Conservation (phyloP, 2,329 filamentous ascomycete genomes). For the Amauroascus niger region DNA sequence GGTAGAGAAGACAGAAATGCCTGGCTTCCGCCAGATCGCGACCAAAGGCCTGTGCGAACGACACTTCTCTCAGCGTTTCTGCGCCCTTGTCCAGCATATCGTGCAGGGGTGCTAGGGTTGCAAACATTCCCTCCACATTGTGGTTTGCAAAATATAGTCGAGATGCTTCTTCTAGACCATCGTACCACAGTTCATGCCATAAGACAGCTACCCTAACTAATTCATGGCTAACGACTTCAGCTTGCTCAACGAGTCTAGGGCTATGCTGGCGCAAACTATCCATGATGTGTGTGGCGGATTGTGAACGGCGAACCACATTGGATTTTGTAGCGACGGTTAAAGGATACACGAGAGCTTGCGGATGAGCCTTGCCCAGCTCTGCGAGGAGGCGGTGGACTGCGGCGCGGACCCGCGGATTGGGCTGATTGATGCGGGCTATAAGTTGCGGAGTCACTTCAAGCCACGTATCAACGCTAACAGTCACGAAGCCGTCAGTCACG, state of each 20-base stretch:
- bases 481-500: slow-evolving; percentile 80
- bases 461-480: slow-evolving; percentile 96
- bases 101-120: slow-evolving; percentile 79
- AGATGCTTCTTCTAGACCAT: slow-evolving; percentile 92
- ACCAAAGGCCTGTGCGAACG: slow-evolving; percentile 94
- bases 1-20: slow-evolving; percentile 91
- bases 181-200: slow-evolving; percentile 99
- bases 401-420: slow-evolving; percentile 75
- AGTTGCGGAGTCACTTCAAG: slow-evolving; percentile 95
- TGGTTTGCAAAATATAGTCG: slow-evolving; percentile 94
- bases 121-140: slow-evolving; percentile 96
- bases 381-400: slow-evolving; percentile 86
- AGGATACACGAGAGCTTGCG: slow-evolving; percentile 92
- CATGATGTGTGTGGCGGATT: slow-evolving; percentile 89
- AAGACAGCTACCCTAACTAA: slow-evolving; percentile 92
- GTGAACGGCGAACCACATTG: slow-evolving; percentile 69
- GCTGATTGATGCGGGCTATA: slow-evolving; percentile 94
- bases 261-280: slow-evolving; percentile 96
- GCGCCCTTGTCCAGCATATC: slow-evolving; percentile 83
- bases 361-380: slow-evolving; percentile 87
- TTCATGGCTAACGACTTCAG: slow-evolving; percentile 89
- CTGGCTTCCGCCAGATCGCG: slow-evolving; percentile 88
- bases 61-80: slow-evolving; percentile 88
- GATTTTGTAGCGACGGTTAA: slow-evolving; percentile 98
- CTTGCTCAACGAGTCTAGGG: slow-evolving; percentile 83